Evolutionary conservation across 139 green algal species (phyloP).

Genomic region (Marvania coccoides): DNA sequence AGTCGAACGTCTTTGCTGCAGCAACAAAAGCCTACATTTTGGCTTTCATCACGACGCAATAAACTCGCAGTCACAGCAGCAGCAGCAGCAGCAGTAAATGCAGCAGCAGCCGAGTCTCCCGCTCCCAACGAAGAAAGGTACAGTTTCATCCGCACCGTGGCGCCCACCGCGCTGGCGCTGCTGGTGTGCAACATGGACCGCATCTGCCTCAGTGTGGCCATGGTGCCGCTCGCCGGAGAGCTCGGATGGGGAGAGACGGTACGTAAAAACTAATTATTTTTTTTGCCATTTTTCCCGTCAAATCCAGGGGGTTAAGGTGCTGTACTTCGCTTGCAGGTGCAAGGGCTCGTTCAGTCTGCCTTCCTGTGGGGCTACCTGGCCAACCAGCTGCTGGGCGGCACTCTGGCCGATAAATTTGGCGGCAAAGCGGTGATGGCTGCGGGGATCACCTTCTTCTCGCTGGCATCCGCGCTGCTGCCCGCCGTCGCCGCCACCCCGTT

Average conservation of each 20-base stretch:
- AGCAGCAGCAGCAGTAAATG: not conserved
- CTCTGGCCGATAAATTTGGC: conserved; percentile 76
- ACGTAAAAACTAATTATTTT: conserved; percentile 43
- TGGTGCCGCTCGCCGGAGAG: conserved; percentile 80
- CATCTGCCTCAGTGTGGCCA: conserved; percentile 89
- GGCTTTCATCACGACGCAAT: too few species aligned
- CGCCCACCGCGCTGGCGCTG: conserved; percentile 59
- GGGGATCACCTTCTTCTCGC: conserved; percentile 77
- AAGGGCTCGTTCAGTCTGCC: conserved; percentile 80
- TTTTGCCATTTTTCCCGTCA: not conserved
- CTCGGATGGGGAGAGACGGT: conserved; percentile 76
- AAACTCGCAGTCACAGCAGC: not conserved
- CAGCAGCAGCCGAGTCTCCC: not conserved
- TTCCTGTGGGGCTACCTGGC: conserved; percentile 94
- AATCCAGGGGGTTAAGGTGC: not conserved
- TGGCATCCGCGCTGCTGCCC: conserved; percentile 70
- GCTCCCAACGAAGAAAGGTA: not conserved
- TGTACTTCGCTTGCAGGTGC: conserved; percentile 18
- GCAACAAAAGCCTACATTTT: too few species aligned
- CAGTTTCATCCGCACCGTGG: conserved; percentile 35
- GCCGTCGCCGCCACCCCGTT: conserved; percentile 22
- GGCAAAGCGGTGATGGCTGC: conserved; percentile 73
- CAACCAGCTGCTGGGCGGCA: conserved; percentile 79
- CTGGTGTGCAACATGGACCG: conserved; percentile 97
- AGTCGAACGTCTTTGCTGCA: too few species aligned